Evolutionary conservation across 331 rosid genomes (phyloP).

Genomic region (Stylosanthes scabra): DNA sequence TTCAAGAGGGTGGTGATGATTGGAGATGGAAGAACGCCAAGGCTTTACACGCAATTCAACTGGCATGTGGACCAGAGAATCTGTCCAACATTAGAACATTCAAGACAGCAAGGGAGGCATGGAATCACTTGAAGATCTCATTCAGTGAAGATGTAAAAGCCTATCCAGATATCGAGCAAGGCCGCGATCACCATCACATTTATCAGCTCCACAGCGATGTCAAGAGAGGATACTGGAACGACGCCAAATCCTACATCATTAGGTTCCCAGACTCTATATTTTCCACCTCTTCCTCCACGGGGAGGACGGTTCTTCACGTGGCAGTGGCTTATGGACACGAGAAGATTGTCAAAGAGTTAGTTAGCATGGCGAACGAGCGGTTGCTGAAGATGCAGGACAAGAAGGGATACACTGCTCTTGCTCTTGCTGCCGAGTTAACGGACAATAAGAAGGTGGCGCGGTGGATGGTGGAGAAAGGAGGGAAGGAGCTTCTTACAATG

Average conservation of each 20-base stretch:
- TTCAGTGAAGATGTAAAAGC: not conserved
- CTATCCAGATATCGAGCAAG: not conserved
- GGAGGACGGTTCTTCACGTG: not conserved
- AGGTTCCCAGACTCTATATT: not conserved
- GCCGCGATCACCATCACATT: not conserved
- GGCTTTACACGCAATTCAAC: constrained; percentile 33
- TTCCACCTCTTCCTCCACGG: not conserved
- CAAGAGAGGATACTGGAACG: not conserved
- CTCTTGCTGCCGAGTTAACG: not conserved
- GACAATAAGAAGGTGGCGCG: not conserved
- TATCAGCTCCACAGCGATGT: not conserved
- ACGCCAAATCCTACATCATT: not conserved
- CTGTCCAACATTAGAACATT: not conserved
- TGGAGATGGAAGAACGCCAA: not conserved
- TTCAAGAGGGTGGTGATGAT: no score
- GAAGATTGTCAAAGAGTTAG: not conserved
- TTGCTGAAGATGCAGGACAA: not conserved
- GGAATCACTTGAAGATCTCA: not conserved
- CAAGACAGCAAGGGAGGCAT: not conserved
- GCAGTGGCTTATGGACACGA: not conserved
- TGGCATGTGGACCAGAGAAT: not conserved
- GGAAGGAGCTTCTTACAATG: not conserved
- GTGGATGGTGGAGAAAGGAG: not conserved
- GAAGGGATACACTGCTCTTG: not conserved
- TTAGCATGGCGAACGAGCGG: not conserved